Conservation (phyloP, 371 early-diverging fungal species). For the Syncephalastrum monosporum region DNA sequence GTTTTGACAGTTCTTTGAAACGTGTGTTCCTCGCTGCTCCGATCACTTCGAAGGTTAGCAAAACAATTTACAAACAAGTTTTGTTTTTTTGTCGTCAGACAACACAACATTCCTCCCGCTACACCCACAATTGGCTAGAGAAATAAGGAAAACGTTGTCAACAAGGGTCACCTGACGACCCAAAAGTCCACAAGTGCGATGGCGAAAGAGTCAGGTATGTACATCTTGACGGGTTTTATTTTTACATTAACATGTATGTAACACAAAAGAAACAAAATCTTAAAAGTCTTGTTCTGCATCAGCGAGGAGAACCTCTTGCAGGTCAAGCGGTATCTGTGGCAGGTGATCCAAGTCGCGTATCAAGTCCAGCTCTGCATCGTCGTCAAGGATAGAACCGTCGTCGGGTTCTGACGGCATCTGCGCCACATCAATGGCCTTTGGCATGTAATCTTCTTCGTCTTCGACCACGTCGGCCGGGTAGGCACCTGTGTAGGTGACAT, state of each 20-base stretch:
- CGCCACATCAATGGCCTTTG: constrained; percentile 43
- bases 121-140: too few relatives aligned
- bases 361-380: constrained; percentile 37
- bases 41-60: too few relatives aligned
- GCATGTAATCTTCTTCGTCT: constrained; percentile 22
- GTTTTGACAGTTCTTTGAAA: too few relatives aligned
- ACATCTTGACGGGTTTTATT: too few relatives aligned
- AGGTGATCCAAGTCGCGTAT: constrained; percentile 28
- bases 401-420: constrained; percentile 27
- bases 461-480: constrained; percentile 17
- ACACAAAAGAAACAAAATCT: neutral
- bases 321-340: constrained; percentile 8
- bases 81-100: too few relatives aligned
- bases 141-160: too few relatives aligned
- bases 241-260: neutral
- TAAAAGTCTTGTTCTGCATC: constrained; percentile 16
- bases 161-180: too few relatives aligned
- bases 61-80: too few relatives aligned
- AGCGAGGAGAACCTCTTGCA: constrained; percentile 13
- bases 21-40: too few relatives aligned
- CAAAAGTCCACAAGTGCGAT: too few relatives aligned
- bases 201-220: too few relatives aligned
- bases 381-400: constrained; percentile 15
- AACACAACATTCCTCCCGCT: too few relatives aligned
- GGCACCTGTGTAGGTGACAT: constrained; percentile 15